Percentiles rank a stretch among this genome's conserved stretches.
Evolutionary conservation across 306 rosid species (phyloP).

Genomic region (Acacia crassicarpa): DNA sequence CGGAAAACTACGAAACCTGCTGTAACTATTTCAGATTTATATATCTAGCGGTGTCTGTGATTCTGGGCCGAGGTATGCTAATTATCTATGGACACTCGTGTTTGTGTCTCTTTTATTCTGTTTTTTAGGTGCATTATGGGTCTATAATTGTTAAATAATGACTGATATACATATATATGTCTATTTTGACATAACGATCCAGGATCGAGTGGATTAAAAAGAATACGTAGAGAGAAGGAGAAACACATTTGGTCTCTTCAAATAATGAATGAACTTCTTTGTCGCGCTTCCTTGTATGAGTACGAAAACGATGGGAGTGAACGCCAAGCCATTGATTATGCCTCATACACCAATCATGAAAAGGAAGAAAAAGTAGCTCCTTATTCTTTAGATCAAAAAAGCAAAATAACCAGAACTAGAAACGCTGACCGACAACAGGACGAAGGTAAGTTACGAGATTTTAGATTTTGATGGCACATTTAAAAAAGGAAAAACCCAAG

Average conservation of each 20-base stretch:
- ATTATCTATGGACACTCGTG: neutral
- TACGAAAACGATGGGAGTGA: neutral
- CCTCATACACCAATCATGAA: neutral
- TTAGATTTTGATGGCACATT: neutral
- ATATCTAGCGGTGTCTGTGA: neutral
- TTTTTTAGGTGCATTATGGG: neutral
- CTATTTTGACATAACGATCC: neutral
- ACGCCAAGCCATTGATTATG: neutral
- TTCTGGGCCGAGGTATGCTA: slow-evolving; percentile 29
- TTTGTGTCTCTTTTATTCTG: neutral
- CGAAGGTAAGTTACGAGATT: neutral
- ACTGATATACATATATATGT: neutral
- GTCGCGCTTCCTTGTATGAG: slow-evolving; percentile 10
- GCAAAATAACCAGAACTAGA: neutral
- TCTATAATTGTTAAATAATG: neutral
- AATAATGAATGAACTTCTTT: slow-evolving; percentile 27
- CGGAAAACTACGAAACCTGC: slow-evolving; percentile 17
- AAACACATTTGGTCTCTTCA: slow-evolving; percentile 31
- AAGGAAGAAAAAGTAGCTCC: neutral
- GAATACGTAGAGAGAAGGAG: slow-evolving; percentile 24
- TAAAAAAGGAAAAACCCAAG: too few relatives aligned
- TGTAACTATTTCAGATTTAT: neutral
- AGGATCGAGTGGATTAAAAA: slow-evolving; percentile 1
- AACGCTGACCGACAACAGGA: neutral
- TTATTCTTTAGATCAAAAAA: neutral